Evolutionary conservation across 176 grass and related monocot genomes (phyloP).

Genomic region (Carex kokanica): DNA sequence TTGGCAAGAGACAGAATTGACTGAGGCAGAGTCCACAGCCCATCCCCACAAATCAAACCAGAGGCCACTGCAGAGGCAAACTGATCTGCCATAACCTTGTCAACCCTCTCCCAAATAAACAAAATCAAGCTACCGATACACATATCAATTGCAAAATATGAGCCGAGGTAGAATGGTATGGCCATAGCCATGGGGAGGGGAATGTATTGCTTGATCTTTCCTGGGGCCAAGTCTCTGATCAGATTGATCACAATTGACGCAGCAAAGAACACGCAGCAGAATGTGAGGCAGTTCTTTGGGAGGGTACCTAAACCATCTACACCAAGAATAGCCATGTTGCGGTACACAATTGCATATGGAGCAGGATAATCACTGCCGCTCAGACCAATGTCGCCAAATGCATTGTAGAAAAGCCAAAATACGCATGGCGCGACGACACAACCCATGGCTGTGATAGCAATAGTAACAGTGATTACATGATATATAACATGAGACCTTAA

Average conservation of each 20-base stretch:
- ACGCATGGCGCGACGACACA: slow-evolving; percentile 73
- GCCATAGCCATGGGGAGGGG: slow-evolving; percentile 96
- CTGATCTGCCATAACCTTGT: slow-evolving; percentile 60
- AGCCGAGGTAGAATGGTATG: slow-evolving; percentile 83
- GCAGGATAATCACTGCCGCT: slow-evolving; percentile 70
- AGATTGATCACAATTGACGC: slow-evolving; percentile 61
- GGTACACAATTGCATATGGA: slow-evolving; percentile 87
- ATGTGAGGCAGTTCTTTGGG: slow-evolving; percentile 68
- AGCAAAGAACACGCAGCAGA: slow-evolving; percentile 74
- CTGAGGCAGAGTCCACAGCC: slow-evolving; percentile 90
- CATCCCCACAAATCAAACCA: slow-evolving; percentile 87
- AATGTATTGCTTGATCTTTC: slow-evolving; percentile 52
- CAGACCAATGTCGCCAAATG: slow-evolving; percentile 58
- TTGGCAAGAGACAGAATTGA: slow-evolving; percentile 67
- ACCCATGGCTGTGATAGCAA: slow-evolving; percentile 46
- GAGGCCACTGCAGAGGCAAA: slow-evolving; percentile 83
- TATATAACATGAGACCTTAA: not conserved
- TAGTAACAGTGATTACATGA: not conserved
- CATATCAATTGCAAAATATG: slow-evolving; percentile 98
- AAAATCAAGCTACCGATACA: slow-evolving; percentile 56
- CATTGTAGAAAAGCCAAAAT: slow-evolving; percentile 97
- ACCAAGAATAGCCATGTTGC: slow-evolving; percentile 87
- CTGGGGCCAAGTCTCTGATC: slow-evolving; percentile 41
- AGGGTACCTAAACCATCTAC: slow-evolving; percentile 63
- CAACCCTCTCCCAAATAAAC: slow-evolving; percentile 64